phyloP scores from a whole-genome alignment of 2,329 filamentous ascomycete species.

The Lasiodiplodia gonubiensis region DNA sequence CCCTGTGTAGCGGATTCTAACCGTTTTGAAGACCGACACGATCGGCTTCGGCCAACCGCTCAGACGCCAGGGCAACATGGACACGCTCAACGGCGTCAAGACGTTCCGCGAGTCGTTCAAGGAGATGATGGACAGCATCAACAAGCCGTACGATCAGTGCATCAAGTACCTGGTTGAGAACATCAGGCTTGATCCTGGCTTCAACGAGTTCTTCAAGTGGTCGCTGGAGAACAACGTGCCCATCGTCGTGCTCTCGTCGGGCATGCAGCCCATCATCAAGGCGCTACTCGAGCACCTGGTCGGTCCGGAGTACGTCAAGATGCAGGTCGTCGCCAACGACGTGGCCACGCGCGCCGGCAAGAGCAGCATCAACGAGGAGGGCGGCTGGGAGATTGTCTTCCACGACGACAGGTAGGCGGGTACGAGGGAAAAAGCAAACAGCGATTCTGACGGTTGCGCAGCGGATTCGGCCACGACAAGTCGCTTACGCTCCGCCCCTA shows the following conservation, averaged over 20 bases:
- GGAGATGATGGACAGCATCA: slow-evolving; percentile 90
- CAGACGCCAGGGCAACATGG: slow-evolving; percentile 74
- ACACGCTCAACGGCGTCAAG: slow-evolving; percentile 72
- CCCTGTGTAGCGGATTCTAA: slow-evolving; percentile 31
- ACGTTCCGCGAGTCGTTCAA: slow-evolving; percentile 84
- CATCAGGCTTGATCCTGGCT: slow-evolving; percentile 87
- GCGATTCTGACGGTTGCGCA: slow-evolving; percentile 10
- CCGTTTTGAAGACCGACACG: slow-evolving; percentile 82
- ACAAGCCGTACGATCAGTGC: slow-evolving; percentile 79
- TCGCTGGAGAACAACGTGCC: slow-evolving; percentile 81
- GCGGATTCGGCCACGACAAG: slow-evolving; percentile 96
- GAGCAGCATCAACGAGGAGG: slow-evolving; percentile 74
- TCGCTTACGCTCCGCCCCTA: slow-evolving; percentile 89
- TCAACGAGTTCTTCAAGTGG: slow-evolving; percentile 88
- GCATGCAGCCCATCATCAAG: slow-evolving; percentile 91
- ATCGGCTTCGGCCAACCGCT: slow-evolving; percentile 79
- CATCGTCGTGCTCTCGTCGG: slow-evolving; percentile 87
- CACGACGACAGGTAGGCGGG: slow-evolving; percentile 75
- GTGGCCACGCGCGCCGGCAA: slow-evolving; percentile 71
- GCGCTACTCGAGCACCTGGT: slow-evolving; percentile 80
- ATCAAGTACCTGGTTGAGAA: slow-evolving; percentile 78
- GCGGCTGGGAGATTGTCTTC: slow-evolving; percentile 86
- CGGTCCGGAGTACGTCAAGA: slow-evolving; percentile 76
- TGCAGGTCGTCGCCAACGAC: slow-evolving; percentile 91
- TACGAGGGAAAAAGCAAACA: slow-evolving; percentile 29